Evolutionary conservation across 345 rosid genomes (phyloP).

Genomic region (Reutealis trisperma): DNA sequence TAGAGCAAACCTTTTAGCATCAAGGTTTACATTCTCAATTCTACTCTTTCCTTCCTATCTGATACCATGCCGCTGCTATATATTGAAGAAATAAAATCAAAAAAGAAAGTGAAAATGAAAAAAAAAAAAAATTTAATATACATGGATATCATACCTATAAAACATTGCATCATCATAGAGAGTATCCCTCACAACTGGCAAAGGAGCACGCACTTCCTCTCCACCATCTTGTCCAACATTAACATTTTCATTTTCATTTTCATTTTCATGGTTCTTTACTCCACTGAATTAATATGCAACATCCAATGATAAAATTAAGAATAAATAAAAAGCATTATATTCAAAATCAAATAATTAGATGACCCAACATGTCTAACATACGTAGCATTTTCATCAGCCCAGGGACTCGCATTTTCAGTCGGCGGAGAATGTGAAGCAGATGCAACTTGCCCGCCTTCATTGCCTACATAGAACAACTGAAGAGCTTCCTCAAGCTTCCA

Average conservation of each 20-base stretch:
- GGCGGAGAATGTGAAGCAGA: conserved; percentile 49
- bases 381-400: conserved; percentile 44
- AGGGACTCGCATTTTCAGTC: conserved; percentile 23
- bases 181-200: conserved; percentile 94
- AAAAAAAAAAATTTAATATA: neutral
- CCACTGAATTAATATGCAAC: conserved; percentile 39
- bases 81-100: neutral
- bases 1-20: neutral
- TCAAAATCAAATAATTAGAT: neutral
- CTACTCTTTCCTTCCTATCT: neutral
- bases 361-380: conserved; percentile 39
- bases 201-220: conserved; percentile 89
- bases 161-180: conserved; percentile 74
- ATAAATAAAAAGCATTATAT: neutral
- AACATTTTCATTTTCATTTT: conserved; percentile 38
- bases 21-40: neutral
- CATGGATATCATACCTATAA: conserved; percentile 51
- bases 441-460: conserved; percentile 51
- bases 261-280: conserved; percentile 37
- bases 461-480: conserved; percentile 89
- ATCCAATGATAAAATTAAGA: conserved; percentile 15
- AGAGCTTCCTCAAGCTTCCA: conserved; percentile 98
- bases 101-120: neutral
- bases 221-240: conserved; percentile 41
- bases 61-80: neutral